Percentiles rank a stretch among this genome's conserved stretches.
Conservation (phyloP, 2,329 filamentous ascomycete species). For the Emergomyces pasteurianus region DNA sequence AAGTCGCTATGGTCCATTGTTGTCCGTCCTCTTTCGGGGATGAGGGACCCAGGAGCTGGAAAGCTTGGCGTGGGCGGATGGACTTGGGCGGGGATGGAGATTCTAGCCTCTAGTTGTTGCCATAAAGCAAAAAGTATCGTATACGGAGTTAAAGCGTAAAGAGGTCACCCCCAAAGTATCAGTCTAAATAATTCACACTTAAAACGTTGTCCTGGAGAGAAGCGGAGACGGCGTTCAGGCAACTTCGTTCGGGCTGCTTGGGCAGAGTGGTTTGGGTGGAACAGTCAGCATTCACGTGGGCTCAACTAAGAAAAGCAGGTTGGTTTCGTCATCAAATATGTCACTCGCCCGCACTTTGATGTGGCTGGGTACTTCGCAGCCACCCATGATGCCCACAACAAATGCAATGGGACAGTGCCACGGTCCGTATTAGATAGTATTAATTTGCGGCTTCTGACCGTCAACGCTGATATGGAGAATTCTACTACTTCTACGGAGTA, state of each 20-base stretch:
- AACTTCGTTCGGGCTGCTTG: not conserved
- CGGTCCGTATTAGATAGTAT: no score
- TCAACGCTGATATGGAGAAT: not conserved
- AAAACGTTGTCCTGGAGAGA: not conserved
- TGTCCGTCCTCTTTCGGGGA: not conserved
- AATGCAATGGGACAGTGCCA: no score
- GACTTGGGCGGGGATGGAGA: not conserved
- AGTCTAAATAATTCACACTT: not conserved
- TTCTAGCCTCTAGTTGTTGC: not conserved
- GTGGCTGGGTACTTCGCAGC: not conserved
- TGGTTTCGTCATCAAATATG: not conserved
- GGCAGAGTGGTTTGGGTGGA: not conserved
- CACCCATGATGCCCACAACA: not conserved
- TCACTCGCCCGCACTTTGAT: not conserved
- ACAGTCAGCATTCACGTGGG: not conserved
- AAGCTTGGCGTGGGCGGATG: not conserved
- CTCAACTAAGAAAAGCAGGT: not conserved
- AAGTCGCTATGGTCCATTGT: conserved; percentile 55
- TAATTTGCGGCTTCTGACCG: not conserved
- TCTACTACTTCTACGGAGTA: no score
- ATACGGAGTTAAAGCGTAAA: not conserved
- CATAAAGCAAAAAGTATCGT: not conserved
- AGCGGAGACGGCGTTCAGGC: not conserved
- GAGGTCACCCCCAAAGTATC: no score
- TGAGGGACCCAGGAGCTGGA: not conserved